Conservation (phyloP, 1,139 yeast species). For the Maudiozyma humilis region DNA sequence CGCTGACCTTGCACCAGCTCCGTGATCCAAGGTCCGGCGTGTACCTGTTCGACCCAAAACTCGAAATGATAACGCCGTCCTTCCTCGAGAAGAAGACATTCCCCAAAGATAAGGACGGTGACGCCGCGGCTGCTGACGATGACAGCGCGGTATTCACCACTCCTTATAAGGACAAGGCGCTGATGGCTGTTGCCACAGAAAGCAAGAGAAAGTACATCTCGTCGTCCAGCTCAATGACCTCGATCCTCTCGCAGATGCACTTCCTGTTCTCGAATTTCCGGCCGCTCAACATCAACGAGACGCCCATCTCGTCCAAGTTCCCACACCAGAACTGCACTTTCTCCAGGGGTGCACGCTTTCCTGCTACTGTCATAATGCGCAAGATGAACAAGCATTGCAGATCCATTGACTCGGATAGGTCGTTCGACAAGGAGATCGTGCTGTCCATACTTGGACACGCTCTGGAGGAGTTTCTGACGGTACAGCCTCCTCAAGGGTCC, state of each 20-base stretch:
- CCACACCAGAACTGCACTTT: conserved; percentile 25
- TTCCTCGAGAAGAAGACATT: conserved; percentile 11
- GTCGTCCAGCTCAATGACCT: conserved; percentile 85
- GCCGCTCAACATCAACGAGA: conserved; percentile 36
- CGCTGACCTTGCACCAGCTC: conserved; percentile 66
- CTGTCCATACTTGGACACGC: conserved; percentile 75
- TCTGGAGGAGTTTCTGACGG: conserved; percentile 65
- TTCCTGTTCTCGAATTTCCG: conserved; percentile 54
- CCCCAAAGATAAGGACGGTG: background rate
- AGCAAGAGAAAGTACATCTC: conserved; percentile 48
- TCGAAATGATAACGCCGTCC: conserved; percentile 43
- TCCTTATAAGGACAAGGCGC: conserved; percentile 53
- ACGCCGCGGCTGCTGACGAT: too few relatives aligned
- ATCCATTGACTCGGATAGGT: conserved; percentile 65
- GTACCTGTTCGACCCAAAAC: conserved; percentile 57
- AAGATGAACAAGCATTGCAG: conserved; percentile 37
- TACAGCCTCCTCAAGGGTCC: conserved; percentile 16
- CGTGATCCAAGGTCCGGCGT: conserved; percentile 71
- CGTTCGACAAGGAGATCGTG: conserved; percentile 59
- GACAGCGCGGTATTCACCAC: conserved; percentile 45
- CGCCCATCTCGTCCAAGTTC: conserved; percentile 40
- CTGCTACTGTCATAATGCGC: conserved; percentile 39
- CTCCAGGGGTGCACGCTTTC: conserved; percentile 35
- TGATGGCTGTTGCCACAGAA: conserved; percentile 42
- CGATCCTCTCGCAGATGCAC: conserved; percentile 67